phyloP scores from a whole-genome alignment of 345 rosid species.

The Eucalyptus cloeziana region DNA sequence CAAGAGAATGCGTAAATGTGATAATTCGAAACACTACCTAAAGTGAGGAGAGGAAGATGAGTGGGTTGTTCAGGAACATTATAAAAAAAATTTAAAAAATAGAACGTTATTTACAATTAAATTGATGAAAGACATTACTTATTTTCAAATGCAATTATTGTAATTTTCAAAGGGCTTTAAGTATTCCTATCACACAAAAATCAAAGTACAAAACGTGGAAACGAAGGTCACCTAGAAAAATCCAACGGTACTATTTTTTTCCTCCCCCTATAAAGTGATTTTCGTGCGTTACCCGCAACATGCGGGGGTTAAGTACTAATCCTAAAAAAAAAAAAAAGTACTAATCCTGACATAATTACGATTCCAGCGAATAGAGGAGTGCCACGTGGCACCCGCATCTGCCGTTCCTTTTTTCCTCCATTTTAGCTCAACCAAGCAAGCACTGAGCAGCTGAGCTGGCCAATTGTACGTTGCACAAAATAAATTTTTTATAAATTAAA shows the following conservation, averaged over 20 bases:
- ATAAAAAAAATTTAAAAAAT: neutral
- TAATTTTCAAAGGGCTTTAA: neutral
- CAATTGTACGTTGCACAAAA: neutral
- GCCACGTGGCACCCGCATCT: neutral
- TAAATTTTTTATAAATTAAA: too few relatives aligned
- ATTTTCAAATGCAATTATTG: neutral
- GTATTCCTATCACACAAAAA: neutral
- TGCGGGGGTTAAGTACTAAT: neutral
- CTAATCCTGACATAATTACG: neutral
- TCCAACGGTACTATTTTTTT: neutral
- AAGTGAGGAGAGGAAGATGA: neutral
- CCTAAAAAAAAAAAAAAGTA: too few relatives aligned
- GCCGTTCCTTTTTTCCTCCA: neutral
- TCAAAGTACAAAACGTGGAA: neutral
- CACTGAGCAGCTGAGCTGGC: neutral
- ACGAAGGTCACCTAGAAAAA: neutral
- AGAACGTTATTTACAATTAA: neutral
- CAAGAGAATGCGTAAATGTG: neutral
- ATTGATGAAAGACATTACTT: neutral
- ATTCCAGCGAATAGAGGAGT: neutral
- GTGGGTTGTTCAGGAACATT: neutral
- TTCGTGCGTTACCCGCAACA: neutral
- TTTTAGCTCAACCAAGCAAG: neutral
- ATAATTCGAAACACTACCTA: neutral
- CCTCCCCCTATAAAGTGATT: neutral